Conservation (phyloP, 2,329 filamentous ascomycete genomes). For the Talaromyces pinophilus region DNA sequence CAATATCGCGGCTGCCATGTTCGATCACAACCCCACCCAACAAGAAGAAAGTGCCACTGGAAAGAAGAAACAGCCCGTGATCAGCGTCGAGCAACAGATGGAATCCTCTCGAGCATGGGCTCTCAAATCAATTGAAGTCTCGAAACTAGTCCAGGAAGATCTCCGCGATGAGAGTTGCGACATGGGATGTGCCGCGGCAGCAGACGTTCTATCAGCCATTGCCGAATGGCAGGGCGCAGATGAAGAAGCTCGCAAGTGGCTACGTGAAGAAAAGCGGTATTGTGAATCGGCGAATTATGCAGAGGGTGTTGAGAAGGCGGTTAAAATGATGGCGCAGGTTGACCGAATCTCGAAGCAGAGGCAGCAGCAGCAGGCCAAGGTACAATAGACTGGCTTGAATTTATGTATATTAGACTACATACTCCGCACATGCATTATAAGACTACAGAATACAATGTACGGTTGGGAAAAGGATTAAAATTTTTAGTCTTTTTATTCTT, state of each 20-base stretch:
- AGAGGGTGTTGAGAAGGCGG: slow-evolving; percentile 36
- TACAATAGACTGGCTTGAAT: neutral
- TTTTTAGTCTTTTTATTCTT: slow-evolving; percentile 36
- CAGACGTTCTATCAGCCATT: slow-evolving; percentile 77
- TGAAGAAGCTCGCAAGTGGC: slow-evolving; percentile 66
- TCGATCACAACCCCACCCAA: slow-evolving; percentile 30
- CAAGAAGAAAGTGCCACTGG: neutral
- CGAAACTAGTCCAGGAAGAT: slow-evolving; percentile 36
- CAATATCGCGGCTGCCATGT: slow-evolving; percentile 57
- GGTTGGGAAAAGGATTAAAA: slow-evolving; percentile 26
- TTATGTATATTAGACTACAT: neutral
- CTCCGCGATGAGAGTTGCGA: slow-evolving; percentile 77
- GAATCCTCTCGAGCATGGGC: slow-evolving; percentile 22
- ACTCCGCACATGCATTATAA: neutral
- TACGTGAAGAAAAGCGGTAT: slow-evolving; percentile 66
- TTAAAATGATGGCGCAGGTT: slow-evolving; percentile 19
- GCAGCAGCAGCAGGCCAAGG: neutral
- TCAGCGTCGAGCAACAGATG: slow-evolving; percentile 50
- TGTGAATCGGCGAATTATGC: slow-evolving; percentile 47
- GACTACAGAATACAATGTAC: neutral
- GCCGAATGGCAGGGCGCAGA: slow-evolving; percentile 70
- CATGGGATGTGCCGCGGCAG: slow-evolving; percentile 75
- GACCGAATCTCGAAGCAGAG: neutral
- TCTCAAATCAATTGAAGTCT: slow-evolving; percentile 22
- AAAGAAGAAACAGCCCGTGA: slow-evolving; percentile 65